Base-by-base conservation (phyloP, 2,329 filamentous ascomycete genomes). In the Xylaria sp. region DNA sequence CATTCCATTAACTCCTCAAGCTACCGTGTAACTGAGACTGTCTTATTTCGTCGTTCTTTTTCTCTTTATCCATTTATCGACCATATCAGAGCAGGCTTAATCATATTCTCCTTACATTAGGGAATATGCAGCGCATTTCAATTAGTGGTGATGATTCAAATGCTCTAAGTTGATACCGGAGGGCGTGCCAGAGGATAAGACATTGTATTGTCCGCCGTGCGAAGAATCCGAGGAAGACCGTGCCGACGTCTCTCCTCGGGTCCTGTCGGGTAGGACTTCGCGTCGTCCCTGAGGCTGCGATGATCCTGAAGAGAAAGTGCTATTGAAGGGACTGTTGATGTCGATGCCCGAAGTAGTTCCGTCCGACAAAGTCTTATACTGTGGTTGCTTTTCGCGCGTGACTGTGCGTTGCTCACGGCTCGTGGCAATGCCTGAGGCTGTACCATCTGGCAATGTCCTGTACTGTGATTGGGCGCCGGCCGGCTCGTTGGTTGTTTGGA, bases 121-220 rank as follows among this genome's bases (percentile, higher is more conserved):
- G 39, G 12, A 12, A 28, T 7, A 13, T 3, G 10, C 15, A 7
- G 8, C 8, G 1, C 0, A 20, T 48, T 28, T n/a, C 23, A 36
- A n/a, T 4, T 46, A 43, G 28, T 36, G 61, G 18, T 28, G n/a
- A 20, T 48, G 18, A 1, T 41, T 41, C 1, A 18, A 9, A 9
- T 48, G 67, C 6, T 67, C 68, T 6, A 75, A 33, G 56, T 73
- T 74, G 39, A 76, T 68, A 2, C 76, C 75, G 0, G 75, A 76
- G 0, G 76, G 71, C 1, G 73, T 77, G 5, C 74, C 75, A n/a
- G 72, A 74, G 2, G 71, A 9, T 2, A 76, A 48, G 1, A 72
- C 51, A 23, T 74, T 72, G 60, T 78, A 76, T 28, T 72, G 59
- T 10, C 65, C 69, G 13, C 64, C 60, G 51, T 62, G 48, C 13